Percentiles rank a stretch among this genome's conserved stretches.
phyloP scores from a whole-genome alignment of 2,329 filamentous ascomycete genomes.

The Epicoccum sorghinum region DNA sequence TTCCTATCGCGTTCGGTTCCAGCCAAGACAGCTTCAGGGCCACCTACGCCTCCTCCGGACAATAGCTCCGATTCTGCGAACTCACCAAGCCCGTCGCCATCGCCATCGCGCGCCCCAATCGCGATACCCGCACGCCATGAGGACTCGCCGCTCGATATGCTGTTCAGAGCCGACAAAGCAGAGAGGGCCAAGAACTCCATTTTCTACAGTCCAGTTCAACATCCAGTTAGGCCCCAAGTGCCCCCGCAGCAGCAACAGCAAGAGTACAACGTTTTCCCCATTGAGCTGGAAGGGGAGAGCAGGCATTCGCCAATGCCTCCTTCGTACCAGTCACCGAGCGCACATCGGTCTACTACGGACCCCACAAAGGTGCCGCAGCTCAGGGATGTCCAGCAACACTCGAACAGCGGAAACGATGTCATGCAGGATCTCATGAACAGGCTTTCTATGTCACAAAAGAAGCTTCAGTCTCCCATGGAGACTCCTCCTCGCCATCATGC shows the following conservation, averaged over 20 bases:
- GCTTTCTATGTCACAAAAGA: slow-evolving; percentile 46
- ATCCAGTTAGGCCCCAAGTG: slow-evolving; percentile 34
- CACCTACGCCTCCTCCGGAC: slow-evolving; percentile 59
- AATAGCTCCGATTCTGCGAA: slow-evolving; percentile 50
- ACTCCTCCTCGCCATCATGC: slow-evolving; percentile 33
- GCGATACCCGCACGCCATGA: slow-evolving; percentile 53
- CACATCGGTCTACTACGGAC: slow-evolving; percentile 39
- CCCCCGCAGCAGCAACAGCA: slow-evolving; percentile 51
- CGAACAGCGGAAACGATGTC: slow-evolving; percentile 54
- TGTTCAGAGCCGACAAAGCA: slow-evolving; percentile 86
- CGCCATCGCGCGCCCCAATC: slow-evolving; percentile 58
- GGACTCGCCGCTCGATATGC: slow-evolving; percentile 83
- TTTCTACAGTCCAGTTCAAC: slow-evolving; percentile 49
- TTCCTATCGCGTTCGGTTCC: slow-evolving; percentile 80
- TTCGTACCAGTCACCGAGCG: slow-evolving; percentile 27
- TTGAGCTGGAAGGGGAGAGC: slow-evolving; percentile 65
- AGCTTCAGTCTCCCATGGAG: slow-evolving; percentile 17
- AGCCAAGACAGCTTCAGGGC: slow-evolving; percentile 51
- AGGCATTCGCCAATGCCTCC: slow-evolving; percentile 29
- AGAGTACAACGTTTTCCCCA: slow-evolving; percentile 64
- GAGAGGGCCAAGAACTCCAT: slow-evolving; percentile 68
- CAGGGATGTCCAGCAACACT: slow-evolving; percentile 19
- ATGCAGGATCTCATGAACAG: slow-evolving; percentile 53
- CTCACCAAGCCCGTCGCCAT: slow-evolving; percentile 51
- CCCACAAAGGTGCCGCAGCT: slow-evolving; percentile 38